Conservation (phyloP, 257 asterid species). For the Petunia axillaris region DNA sequence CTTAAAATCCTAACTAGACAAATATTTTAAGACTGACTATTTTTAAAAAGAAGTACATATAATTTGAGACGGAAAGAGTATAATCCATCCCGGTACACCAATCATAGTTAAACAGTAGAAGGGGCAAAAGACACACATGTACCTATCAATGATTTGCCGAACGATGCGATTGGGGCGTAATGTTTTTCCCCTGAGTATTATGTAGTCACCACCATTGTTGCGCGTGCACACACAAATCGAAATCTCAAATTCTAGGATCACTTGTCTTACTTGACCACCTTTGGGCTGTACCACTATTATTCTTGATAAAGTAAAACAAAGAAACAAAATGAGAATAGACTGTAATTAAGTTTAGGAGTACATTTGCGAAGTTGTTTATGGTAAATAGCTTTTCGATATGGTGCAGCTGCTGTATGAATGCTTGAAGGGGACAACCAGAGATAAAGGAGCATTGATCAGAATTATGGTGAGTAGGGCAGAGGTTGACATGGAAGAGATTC, state of each 20-base stretch:
- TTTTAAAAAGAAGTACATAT: no score
- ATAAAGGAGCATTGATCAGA: conserved; percentile 43
- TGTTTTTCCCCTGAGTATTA: no score
- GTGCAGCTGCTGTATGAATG: conserved; percentile 54
- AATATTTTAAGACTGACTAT: no score
- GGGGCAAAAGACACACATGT: no score
- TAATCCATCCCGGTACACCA: no score
- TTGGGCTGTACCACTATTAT: neutral
- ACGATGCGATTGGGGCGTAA: no score
- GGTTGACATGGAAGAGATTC: conserved; percentile 59
- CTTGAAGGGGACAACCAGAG: conserved; percentile 45
- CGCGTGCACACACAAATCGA: neutral
- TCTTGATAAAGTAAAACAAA: neutral
- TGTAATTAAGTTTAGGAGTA: neutral
- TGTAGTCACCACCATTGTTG: no score
- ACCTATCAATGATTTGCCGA: no score
- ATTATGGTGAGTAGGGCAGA: conserved; percentile 56
- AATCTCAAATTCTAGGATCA: neutral
- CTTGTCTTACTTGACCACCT: neutral
- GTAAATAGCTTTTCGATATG: neutral
- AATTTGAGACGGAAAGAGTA: no score
- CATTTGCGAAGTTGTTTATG: no score
- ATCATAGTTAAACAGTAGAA: no score
- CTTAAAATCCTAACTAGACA: no score
- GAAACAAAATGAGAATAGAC: neutral